Percentiles rank a stretch among this genome's conserved stretches.
Conservation (phyloP, 2,329 filamentous ascomycete species). For the Sporothrix variecibatus region DNA sequence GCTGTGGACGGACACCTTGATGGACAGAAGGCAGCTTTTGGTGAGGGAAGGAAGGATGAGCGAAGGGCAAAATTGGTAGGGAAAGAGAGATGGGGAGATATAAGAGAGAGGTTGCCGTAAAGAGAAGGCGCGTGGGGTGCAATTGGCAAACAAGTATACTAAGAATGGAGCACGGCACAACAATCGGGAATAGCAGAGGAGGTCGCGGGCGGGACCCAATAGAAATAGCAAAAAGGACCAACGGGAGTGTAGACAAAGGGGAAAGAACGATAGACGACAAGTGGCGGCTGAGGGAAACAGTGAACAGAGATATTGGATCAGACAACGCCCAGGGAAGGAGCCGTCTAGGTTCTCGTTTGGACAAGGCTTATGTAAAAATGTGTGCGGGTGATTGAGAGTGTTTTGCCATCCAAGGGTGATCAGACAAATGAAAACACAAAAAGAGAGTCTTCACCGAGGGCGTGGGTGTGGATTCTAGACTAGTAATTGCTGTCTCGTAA, state of each 20-base stretch:
- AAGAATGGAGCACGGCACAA: background rate
- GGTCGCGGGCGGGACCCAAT: background rate
- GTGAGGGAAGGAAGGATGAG: background rate
- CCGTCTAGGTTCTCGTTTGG: background rate
- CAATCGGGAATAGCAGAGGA: background rate
- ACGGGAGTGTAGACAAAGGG: background rate
- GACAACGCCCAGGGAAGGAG: background rate
- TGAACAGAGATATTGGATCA: background rate
- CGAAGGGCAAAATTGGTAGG: no score
- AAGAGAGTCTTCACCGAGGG: background rate
- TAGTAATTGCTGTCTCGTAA: background rate
- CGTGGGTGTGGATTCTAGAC: background rate
- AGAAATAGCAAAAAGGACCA: background rate
- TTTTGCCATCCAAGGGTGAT: background rate
- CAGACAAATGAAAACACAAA: background rate
- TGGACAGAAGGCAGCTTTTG: background rate
- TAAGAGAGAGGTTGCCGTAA: background rate
- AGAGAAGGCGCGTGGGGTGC: conserved; percentile 7
- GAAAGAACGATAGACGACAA: background rate
- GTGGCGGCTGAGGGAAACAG: background rate
- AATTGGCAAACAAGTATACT: background rate
- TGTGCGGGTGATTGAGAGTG: conserved; percentile 3
- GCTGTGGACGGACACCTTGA: conserved; percentile 20
- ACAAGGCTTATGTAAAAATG: background rate
- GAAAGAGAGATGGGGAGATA: background rate